Evolutionary conservation across 2,329 filamentous ascomycete species (phyloP).

Genomic region (Aspergillus brunneoviolaceus): DNA sequence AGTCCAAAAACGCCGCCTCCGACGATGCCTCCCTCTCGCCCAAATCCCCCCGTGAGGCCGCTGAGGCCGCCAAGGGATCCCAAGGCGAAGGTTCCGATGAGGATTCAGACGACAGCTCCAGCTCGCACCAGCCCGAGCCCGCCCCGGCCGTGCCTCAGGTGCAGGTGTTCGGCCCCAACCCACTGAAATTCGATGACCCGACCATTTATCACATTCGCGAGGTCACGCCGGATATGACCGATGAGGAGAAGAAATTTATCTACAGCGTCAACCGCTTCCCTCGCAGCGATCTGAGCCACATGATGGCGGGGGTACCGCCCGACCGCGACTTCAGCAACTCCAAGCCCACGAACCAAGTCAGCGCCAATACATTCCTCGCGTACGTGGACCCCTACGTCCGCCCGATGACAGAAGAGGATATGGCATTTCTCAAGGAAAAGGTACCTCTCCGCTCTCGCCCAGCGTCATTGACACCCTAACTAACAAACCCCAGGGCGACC

Average conservation of each 20-base stretch:
- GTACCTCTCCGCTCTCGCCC: conserved; percentile 35
- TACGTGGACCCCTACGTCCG: conserved; percentile 92
- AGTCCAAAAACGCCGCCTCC: conserved; percentile 37
- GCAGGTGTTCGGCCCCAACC: conserved; percentile 90
- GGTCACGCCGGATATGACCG: conserved; percentile 70
- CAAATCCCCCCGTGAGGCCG: conserved; percentile 44
- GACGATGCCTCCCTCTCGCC: conserved; percentile 42
- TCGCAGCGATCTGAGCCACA: conserved; percentile 72
- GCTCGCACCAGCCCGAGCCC: conserved; percentile 60
- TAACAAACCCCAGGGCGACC: conserved; percentile 61
- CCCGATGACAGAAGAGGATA: conserved; percentile 85
- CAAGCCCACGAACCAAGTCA: conserved; percentile 92
- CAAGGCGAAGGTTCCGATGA: conserved; percentile 59
- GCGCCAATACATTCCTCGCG: conserved; percentile 86
- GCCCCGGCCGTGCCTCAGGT: conserved; percentile 66
- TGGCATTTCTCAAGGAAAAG: conserved; percentile 86
- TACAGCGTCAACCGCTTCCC: conserved; percentile 86
- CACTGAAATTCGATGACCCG: conserved; percentile 84
- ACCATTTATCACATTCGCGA: conserved; percentile 90
- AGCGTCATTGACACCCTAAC: conserved; percentile 2
- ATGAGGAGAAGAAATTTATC: conserved; percentile 83
- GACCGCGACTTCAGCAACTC: conserved; percentile 94
- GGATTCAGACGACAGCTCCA: conserved; percentile 59
- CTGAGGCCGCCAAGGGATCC: conserved; percentile 55
- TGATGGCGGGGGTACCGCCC: conserved; percentile 84